Base-by-base conservation (phyloP, 2,329 filamentous ascomycete species). In the Calonectria ilicicola region DNA sequence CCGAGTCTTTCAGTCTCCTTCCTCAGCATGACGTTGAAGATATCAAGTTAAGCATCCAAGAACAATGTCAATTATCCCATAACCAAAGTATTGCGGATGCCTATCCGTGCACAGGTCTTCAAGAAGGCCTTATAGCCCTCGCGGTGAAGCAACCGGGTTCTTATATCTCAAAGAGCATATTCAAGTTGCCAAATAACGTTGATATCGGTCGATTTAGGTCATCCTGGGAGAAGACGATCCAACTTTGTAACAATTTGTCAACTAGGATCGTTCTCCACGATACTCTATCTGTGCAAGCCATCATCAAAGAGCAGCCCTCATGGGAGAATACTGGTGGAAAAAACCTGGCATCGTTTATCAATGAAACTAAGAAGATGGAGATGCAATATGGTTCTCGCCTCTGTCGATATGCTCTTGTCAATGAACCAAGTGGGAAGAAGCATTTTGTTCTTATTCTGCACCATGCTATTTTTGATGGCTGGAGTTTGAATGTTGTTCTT, bases 71-170 rank as follows among this genome's bases (percentile, higher is more conserved):
- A 15, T 49, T 67, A 6, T 29, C 32, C 29, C 47, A 49, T 19
- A 42, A 53, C 9, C 32, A 32, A 8, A 29, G 26, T 9, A 70
- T 82, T 17, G 76, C 82, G 27, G 83, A 85, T 68, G 69, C 81
- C 0, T 85, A 81, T 38, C 84, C 84, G 2, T 83, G 81, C 69
- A 82, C 83, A 0, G 73, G 81, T 1, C 66, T 85, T 0, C 84
- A 85, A 46, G 81, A 81, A 68, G 82, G 83, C 1, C 76, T 86
- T 3, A 72, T 86, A 27, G 77, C 72, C 12, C 44, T 72, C 14
- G 58, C 70, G 15, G 51, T 58, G 12, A 70, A 70, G 67, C 70
- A 62, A 17, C 46, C 67, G 44, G 67, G 68, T 15, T 60, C 51
- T 10, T 74, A 74, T 35, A 66, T 72, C 12, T 63, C 63, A 8